Evolutionary conservation across 805 yeast species (phyloP), one percentile per base, ranked within the genome.

Genomic region (Metschnikowia sp.): DNA sequence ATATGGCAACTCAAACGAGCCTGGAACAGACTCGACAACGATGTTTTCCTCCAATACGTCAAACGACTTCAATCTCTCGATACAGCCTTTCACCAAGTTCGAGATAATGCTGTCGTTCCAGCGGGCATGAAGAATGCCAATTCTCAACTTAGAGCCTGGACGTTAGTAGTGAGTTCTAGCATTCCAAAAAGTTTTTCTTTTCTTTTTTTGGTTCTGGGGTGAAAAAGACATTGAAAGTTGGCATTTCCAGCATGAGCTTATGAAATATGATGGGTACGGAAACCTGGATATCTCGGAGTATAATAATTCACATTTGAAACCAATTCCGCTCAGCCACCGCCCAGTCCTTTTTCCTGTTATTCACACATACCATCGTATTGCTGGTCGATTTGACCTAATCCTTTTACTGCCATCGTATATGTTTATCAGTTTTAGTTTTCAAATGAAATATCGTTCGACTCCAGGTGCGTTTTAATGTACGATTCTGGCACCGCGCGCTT

Each of bases 91-190:
- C 7, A 91, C 91, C 39, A 94, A 74, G 11, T 88, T 84, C 39
- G 82, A 83, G 58, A 94, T 89, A 53, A 94, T 82, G 40, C 73
- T 70, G 35, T 72, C 66, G 68, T 94, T 94, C 99, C 99, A 94
- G 68, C 99, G 86, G 12, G 99, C 97, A 66, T 91, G 97, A 48
- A 94, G 78, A 61, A 94, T 89, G 32, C 92, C 97, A 45, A 94
- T 75, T 57, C 84, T 79, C 54, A 91, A 72, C 2, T 70, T 62
- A 29, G 84, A 76, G 10, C 81, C 78, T 62, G 43, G 10, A 32
- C 37, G 40, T 48, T 39, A 47, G 53, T 37, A 39, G n/a, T 15
- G 18, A 15, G 18, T 15, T 15, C 18, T 15, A 15, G 18, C 18
- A 15, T 15, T 15, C 18, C 18, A 15, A 2, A 15, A 15, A 15